A percentile compares a stretch with the other conserved stretches of the same genome.
Conservation (phyloP, 2,329 filamentous ascomycete species). For the Phaeosphaeriaceae sp. region DNA sequence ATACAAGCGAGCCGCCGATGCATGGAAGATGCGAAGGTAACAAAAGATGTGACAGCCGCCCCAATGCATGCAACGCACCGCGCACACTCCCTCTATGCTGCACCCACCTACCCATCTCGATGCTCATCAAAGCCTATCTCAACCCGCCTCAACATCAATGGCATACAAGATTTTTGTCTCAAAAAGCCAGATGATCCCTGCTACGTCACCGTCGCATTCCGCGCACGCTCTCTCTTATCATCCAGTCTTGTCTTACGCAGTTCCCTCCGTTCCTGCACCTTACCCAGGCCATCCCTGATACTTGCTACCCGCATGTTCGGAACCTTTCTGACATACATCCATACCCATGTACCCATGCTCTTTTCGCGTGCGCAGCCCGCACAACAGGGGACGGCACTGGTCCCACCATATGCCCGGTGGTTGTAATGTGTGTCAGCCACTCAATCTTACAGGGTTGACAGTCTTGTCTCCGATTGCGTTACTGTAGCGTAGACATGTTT, state of each 20-base stretch:
- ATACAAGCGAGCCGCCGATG: not conserved
- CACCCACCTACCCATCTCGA: no score
- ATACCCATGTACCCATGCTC: not conserved
- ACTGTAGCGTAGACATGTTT: not conserved
- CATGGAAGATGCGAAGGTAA: not conserved
- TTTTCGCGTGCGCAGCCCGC: not conserved
- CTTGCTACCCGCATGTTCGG: not conserved
- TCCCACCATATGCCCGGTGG: constrained; percentile 8
- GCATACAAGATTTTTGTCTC: not conserved
- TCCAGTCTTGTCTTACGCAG: not conserved
- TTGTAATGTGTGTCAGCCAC: not conserved
- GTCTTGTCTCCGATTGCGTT: not conserved
- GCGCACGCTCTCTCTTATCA: not conserved
- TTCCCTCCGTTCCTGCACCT: not conserved
- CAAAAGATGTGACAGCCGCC: not conserved
- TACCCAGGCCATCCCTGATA: not conserved
- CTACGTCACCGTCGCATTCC: not conserved
- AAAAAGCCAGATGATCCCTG: not conserved
- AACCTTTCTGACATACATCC: not conserved
- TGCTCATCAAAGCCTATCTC: not conserved
- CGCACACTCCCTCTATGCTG: not conserved
- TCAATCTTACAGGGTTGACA: not conserved
- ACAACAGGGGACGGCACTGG: not conserved
- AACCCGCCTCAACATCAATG: not conserved
- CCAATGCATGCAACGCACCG: not conserved